These are phyloP conservation scores for Tremella yokohamensis DNA, from an alignment of 768 basidiomycete species.

Conservation along the genomic window DNA sequence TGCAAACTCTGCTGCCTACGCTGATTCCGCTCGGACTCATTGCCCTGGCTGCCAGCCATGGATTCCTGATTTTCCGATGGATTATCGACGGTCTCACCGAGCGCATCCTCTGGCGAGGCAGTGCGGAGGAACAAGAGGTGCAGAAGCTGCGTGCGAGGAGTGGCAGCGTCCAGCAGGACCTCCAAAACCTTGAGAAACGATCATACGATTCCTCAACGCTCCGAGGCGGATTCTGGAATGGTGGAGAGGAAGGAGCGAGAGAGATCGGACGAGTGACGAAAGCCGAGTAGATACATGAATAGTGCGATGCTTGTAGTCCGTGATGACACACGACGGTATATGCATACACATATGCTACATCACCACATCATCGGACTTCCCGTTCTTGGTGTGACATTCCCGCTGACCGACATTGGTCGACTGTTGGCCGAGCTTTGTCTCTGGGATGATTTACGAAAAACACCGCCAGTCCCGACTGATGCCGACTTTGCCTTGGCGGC, in stretches of 20 bases:
- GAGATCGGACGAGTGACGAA: slow-evolving; percentile 43
- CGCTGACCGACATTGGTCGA: slow-evolving; percentile 24
- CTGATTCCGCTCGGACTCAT: slow-evolving; percentile 66
- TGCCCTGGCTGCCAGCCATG: slow-evolving; percentile 80
- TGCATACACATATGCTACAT: slow-evolving; percentile 1
- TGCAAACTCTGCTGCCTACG: slow-evolving; percentile 30
- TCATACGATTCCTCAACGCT: slow-evolving; percentile 9
- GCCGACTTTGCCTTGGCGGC: slow-evolving; percentile 57
- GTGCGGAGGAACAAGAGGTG: slow-evolving; percentile 62
- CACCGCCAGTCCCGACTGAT: slow-evolving; percentile 29
- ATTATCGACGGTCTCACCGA: slow-evolving; percentile 68
- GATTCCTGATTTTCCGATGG: slow-evolving; percentile 66
- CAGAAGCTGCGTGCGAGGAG: slow-evolving; percentile 57
- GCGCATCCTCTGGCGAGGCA: slow-evolving; percentile 71
- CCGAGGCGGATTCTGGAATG: slow-evolving; percentile 46
- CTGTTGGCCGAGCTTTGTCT: slow-evolving; percentile 16
- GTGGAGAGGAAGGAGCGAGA: slow-evolving; percentile 46
- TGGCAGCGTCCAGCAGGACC: slow-evolving; percentile 6
- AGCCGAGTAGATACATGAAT: slow-evolving; percentile 28
- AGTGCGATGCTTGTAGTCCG: neutral
- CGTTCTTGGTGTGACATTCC: slow-evolving; percentile 29
- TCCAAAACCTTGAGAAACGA: slow-evolving; percentile 23
- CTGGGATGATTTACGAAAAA: slow-evolving; percentile 37
- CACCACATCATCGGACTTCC: slow-evolving; percentile 30
- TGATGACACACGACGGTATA: neutral